phyloP scores from a whole-genome alignment of 2,329 filamentous ascomycete genomes.

The Penicillium sp. region DNA sequence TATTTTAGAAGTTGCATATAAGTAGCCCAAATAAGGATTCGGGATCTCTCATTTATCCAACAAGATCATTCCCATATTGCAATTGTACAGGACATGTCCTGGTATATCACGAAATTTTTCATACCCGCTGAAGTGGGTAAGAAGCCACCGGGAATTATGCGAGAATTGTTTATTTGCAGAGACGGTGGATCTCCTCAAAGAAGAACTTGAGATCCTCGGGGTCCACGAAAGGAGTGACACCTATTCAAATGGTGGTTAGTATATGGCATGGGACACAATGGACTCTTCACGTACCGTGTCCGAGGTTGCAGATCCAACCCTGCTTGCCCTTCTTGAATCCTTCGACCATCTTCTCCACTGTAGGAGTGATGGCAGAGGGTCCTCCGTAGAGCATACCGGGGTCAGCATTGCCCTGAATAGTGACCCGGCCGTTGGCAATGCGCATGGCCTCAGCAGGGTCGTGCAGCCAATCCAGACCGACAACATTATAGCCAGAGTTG shows the following conservation, averaged over 20 bases:
- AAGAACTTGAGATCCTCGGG: conserved; percentile 92
- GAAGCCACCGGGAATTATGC: conserved; percentile 5
- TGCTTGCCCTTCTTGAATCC: conserved; percentile 82
- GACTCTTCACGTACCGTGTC: conserved; percentile 70
- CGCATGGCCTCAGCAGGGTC: conserved; percentile 81
- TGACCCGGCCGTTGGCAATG: conserved; percentile 74
- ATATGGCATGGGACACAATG: conserved; percentile 10
- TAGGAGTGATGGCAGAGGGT: conserved; percentile 74
- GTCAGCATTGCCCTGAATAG: conserved; percentile 93
- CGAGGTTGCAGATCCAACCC: conserved; percentile 96
- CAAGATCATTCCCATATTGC: conserved; percentile 5
- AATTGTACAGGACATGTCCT: conserved; percentile 1
- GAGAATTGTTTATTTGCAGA: conserved; percentile 27
- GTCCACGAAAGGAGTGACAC: conserved; percentile 91
- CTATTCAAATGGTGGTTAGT: conserved; percentile 47
- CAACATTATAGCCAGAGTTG: conserved; percentile 85
- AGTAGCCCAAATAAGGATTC: conserved; percentile 8
- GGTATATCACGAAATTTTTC: conserved; percentile 13
- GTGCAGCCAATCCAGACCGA: conserved; percentile 93
- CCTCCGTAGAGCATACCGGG: conserved; percentile 90
- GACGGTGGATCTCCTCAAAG: conserved; percentile 84
- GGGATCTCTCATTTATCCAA: neutral
- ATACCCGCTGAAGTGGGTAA: conserved; percentile 2
- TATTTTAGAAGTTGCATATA: conserved; percentile 9
- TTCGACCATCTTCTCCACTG: conserved; percentile 81